Conservation (phyloP, 148 eudicot genomes). For the Vaccinium vitisidaea region DNA sequence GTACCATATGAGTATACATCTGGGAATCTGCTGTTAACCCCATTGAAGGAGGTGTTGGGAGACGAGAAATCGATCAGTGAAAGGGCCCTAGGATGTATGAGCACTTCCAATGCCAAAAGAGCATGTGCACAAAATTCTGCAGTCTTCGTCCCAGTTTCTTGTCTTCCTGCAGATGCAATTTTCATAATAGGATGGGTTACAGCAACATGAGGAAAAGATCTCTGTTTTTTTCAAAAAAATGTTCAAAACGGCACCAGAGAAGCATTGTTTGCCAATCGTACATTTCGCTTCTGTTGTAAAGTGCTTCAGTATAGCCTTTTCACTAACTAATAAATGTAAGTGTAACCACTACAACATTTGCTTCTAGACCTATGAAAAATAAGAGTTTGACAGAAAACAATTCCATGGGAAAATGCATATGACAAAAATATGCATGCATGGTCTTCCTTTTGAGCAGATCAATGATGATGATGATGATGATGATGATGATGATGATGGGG, state of each 20-base stretch:
- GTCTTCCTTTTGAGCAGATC: conserved; percentile 7
- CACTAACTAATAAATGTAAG: background rate
- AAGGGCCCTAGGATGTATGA: conserved; percentile 80
- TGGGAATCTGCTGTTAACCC: conserved; percentile 17
- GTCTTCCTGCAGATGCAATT: conserved; percentile 47
- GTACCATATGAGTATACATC: conserved; percentile 26
- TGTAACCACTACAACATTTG: background rate
- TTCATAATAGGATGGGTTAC: background rate
- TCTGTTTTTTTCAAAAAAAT: background rate
- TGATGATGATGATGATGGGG: too few species aligned
- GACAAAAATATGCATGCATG: background rate
- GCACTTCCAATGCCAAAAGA: conserved; percentile 66
- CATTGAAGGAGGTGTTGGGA: conserved; percentile 20
- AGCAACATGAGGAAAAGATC: background rate
- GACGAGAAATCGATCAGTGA: conserved; percentile 52
- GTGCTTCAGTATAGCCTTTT: background rate
- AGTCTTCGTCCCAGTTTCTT: conserved; percentile 59
- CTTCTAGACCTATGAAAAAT: background rate
- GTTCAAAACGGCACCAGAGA: background rate
- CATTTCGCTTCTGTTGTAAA: background rate
- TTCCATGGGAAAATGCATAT: background rate
- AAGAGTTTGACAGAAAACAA: conserved; percentile 1
- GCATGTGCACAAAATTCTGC: conserved; percentile 75
- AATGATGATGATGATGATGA: background rate
- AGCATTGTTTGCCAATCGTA: background rate